Base-by-base conservation (phyloP, 495 filamentous ascomycete species). In the Talaromyces wortmannii region DNA sequence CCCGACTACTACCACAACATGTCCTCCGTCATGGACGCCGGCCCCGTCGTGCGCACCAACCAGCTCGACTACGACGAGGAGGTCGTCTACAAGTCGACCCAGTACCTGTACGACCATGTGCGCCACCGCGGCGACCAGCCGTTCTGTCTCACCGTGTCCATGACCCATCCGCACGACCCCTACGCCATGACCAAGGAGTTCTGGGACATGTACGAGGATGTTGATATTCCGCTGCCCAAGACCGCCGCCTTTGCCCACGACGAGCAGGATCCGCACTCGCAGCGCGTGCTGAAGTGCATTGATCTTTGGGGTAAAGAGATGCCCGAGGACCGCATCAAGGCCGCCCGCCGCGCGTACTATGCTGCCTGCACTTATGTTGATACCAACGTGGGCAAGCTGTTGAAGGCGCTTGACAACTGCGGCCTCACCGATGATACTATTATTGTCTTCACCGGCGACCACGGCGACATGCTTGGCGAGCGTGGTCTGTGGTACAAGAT, bases 51-150 rank as follows among this genome's bases (percentile, higher is more conserved):
- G 31, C 80, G 89, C 55, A 90, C 87, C 61, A 96, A 96, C 73
- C 90, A 96, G 73, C 79, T 96, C n/a, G 90, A 96, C 63, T 96
- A 89, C 59, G 90, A 96, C 60, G 89, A 94, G 71, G 90, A 96
- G 68, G 89, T 94, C 60, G 90, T 94, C 79, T 90, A 90, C 69
- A 85, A 83, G 71, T 82, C 86, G 6, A 84, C 78, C 33, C 89
- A 92, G 67, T 96, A 89, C 64, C 73, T 96, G 36, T 92, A 88
- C 67, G 86, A 92, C 69, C 81, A 90, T 57, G 88, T 90, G 17
- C 85, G 90, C 4, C 79, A 88, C 58, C 81, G 81, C 4, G 76
- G 71, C 48, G 75, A 76, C 32, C 82, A 89, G 30, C 90, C 90
- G 7, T 96, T 95, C 70, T 90, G 85, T 62, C 69, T 96, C 77